Percentiles rank a stretch among this genome's conserved stretches.
Conservation (phyloP, 441 rosid species). For the Syzygium malaccense region DNA sequence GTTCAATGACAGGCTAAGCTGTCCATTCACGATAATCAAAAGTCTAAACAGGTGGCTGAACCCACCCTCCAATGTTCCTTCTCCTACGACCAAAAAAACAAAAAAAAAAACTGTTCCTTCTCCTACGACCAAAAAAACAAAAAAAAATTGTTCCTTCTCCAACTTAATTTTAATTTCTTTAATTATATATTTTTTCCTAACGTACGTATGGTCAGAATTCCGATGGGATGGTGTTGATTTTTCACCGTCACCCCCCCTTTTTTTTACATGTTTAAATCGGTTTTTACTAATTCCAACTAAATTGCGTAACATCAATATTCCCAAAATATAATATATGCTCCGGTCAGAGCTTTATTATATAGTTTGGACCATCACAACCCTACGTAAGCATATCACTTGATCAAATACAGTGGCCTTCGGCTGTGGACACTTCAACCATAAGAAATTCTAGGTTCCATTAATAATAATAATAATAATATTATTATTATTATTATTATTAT, state of each 20-base stretch:
- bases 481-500: too few relatives aligned
- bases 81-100: not conserved
- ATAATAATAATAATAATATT: too few relatives aligned
- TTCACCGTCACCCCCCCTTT: not conserved
- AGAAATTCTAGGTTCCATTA: not conserved
- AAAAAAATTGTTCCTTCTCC: not conserved
- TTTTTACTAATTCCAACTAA: not conserved
- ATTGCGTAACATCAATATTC: not conserved
- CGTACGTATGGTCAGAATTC: not conserved
- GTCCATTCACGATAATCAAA: not conserved
- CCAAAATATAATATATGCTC: not conserved
- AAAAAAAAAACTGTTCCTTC: not conserved
- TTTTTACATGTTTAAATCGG: not conserved
- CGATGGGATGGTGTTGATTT: not conserved
- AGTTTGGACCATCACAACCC: not conserved
- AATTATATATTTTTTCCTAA: not conserved
- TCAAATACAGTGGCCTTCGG: not conserved
- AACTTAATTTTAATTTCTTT: not conserved
- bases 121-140: not conserved
- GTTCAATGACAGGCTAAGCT: not conserved
- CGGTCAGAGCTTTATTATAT: not conserved
- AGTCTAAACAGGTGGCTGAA: not conserved
- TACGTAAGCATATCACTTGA: not conserved
- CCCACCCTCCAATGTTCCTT: not conserved
- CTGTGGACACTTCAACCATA: not conserved